Evolutionary conservation across 2,329 filamentous ascomycete species (phyloP), one percentile per base, ranked within the genome.

Genomic region (Sporothrix sp.): DNA sequence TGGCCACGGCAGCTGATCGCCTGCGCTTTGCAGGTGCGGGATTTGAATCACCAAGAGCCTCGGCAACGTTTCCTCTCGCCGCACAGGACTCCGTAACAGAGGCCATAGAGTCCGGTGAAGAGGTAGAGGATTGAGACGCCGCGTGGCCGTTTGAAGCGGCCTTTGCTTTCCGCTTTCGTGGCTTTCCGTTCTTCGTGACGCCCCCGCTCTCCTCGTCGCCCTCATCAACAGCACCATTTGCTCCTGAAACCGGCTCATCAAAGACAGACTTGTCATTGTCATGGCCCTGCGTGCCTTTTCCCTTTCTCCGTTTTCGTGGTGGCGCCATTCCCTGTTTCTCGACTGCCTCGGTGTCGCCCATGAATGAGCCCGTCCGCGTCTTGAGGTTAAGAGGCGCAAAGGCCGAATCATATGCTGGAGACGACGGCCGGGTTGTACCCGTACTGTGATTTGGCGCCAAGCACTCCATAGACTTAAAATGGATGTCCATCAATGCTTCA

Each of bases 371-470:
- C 37, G 54, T 62, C 51, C 52, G 58, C 36, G 60, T 62, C 49
- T 56, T 58, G 35, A 58, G 45, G 13, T 53, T 48, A 2, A 58
- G 54, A 8, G 60, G 48, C 3, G 35, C 14, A 58, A 54, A 5
- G 51, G 46, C 50, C 61, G 60, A 28, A 56, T 57, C 44, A 4
- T 28, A 25, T 9, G 63, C 59, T 2, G 81, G 81, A 52, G 77
- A 85, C 5, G 78, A 71, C 2, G 77, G 72, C 20, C 75, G 72
- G 7, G 81, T 84, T 45, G 75, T 80, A 6, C 72, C 70, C 7
- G 75, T 74, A 59, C 81, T 85, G 43, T 69, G 71, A 58, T 70
- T 76, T 16, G 73, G 68, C 56, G 78, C 70, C 33, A 85, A 67
- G 56, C 79, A 78, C 45, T 73, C 70, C 40, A 86, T 65, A 33